Percentiles rank a stretch among this genome's conserved stretches.
These are phyloP conservation scores for Cutaneotrichosporon sp. DNA, from an alignment of 1,284 basidiomycete species.

Conservation along the genomic window DNA sequence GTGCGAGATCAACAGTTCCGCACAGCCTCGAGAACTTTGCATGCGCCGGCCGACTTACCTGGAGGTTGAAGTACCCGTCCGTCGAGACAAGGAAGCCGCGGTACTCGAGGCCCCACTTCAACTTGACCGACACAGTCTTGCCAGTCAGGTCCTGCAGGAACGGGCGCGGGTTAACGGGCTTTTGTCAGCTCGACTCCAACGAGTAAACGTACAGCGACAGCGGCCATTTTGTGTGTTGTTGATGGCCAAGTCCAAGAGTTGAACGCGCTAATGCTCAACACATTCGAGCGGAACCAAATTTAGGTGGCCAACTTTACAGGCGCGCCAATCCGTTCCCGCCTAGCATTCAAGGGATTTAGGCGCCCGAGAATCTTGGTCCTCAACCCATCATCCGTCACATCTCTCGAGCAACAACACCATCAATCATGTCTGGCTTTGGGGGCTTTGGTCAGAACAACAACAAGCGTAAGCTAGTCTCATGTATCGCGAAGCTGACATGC, in stretches of 20 bases:
- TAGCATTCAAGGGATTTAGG: background rate
- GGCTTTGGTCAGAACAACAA: conserved; percentile 37
- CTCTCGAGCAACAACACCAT: background rate
- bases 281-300: conserved; percentile 1
- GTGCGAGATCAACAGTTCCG: too few species aligned
- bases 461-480: conserved; percentile 26
- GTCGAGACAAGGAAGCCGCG: conserved; percentile 98
- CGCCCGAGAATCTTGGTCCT: conserved; percentile 2
- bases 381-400: background rate
- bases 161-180: conserved; percentile 96
- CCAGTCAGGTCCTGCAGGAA: conserved; percentile 98
- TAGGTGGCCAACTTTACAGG: background rate
- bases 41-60: conserved; percentile 60
- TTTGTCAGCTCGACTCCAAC: background rate
- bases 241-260: background rate
- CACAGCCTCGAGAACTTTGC: too few species aligned
- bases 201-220: conserved; percentile 25
- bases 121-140: conserved; percentile 87
- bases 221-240: conserved; percentile 34
- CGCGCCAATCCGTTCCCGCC: background rate
- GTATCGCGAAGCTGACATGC: conserved; percentile 12
- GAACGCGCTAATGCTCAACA: background rate
- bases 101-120: conserved; percentile 99
- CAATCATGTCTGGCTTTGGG: conserved; percentile 33
- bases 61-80: conserved; percentile 99